A percentile compares a stretch with the other conserved stretches of the same genome.
Conservation (phyloP, 129 eudicot species). For the Pseudognaphalium luteoalbum region DNA sequence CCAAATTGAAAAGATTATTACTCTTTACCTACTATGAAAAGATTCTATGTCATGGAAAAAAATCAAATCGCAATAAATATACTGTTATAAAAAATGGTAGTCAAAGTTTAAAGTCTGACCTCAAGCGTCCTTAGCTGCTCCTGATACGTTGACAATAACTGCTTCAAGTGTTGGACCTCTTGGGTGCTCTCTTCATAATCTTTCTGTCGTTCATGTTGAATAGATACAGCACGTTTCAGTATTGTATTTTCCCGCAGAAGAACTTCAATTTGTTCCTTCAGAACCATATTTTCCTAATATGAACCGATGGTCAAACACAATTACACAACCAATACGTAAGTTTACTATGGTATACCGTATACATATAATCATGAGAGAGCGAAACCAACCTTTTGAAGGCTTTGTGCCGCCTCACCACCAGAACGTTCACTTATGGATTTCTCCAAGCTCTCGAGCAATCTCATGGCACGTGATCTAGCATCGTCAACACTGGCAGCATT, state of each 20-base stretch:
- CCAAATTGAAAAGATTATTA: background rate
- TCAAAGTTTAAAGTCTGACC: conserved; percentile 41
- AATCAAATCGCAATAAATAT: background rate
- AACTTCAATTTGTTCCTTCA: conserved; percentile 69
- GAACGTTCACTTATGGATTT: conserved; percentile 51
- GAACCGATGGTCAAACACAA: background rate
- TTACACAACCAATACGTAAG: background rate
- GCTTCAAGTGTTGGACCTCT: conserved; percentile 79
- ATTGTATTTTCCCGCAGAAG: conserved; percentile 60
- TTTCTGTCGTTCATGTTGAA: conserved; percentile 82
- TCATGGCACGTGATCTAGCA: conserved; percentile 79
- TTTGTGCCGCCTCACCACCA: conserved; percentile 51
- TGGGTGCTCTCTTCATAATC: conserved; percentile 65
- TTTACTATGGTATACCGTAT: background rate
- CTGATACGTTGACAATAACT: conserved; percentile 61
- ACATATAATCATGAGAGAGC: background rate
- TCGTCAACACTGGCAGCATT: conserved; percentile 78
- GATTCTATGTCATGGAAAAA: too few species aligned
- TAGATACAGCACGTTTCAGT: conserved; percentile 81
- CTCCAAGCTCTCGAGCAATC: conserved; percentile 69
- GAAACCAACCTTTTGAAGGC: conserved; percentile 57
- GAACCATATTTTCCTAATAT: conserved; percentile 56
- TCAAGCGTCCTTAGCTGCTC: conserved; percentile 80
- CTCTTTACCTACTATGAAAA: too few species aligned
- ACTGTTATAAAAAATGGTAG: background rate